These are phyloP conservation scores for Ogataea pilisensis DNA, from an alignment of 805 yeast species.

Conservation along the genomic window DNA sequence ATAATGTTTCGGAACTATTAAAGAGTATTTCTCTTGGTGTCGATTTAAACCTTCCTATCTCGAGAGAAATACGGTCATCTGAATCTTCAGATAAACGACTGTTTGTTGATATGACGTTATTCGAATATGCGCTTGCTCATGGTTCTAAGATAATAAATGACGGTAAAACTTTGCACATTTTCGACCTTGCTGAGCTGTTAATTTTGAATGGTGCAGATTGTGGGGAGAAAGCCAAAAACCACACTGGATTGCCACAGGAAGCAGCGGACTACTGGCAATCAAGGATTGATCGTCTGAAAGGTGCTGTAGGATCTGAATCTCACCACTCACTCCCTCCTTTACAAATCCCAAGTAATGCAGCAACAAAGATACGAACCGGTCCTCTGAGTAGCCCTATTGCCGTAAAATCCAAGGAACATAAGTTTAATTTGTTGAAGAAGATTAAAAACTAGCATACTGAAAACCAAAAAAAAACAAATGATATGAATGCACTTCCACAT, in stretches of 20 bases:
- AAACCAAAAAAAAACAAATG: background rate
- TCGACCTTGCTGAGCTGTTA: slow-evolving; percentile 52
- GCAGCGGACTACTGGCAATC: slow-evolving; percentile 55
- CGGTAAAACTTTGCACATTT: slow-evolving; percentile 28
- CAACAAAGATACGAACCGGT: background rate
- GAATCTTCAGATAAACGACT: background rate
- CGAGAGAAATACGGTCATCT: slow-evolving; percentile 9
- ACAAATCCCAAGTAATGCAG: background rate
- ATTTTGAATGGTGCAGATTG: slow-evolving; percentile 52
- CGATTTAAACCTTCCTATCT: slow-evolving; percentile 39
- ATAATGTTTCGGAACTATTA: slow-evolving; percentile 42
- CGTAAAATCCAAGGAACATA: slow-evolving; percentile 8
- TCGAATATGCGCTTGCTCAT: slow-evolving; percentile 52
- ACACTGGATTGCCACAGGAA: slow-evolving; percentile 37
- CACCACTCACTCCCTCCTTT: background rate
- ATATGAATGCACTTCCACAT: too few relatives aligned
- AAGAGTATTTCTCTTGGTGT: slow-evolving; percentile 45
- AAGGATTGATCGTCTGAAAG: slow-evolving; percentile 33
- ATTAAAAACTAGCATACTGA: slow-evolving; percentile 7
- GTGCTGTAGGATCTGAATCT: slow-evolving; percentile 8
- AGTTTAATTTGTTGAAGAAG: slow-evolving; percentile 25
- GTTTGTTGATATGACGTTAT: slow-evolving; percentile 26
- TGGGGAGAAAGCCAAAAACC: slow-evolving; percentile 33
- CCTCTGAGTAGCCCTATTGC: background rate
- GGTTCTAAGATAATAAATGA: slow-evolving; percentile 13